Evolutionary conservation across 1,139 yeast genomes (phyloP), one percentile per base, ranked within the genome.

Genomic region (Meyerozyma guilliermondii): DNA sequence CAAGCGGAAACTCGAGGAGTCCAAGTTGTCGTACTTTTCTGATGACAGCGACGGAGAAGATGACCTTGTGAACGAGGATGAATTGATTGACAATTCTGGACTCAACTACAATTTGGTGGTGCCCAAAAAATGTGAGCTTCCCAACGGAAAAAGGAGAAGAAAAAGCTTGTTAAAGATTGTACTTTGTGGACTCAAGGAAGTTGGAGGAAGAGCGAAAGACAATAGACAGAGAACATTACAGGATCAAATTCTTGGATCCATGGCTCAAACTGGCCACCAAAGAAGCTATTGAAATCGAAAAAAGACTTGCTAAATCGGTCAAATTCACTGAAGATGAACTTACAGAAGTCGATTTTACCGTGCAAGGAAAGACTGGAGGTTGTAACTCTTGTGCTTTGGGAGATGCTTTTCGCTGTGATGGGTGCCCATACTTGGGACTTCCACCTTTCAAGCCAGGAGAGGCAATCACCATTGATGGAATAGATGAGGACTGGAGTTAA

Each of bases 371-470:
- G 63, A 80, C 84, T 26, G 97, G 98, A 28, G 96, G 97, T 1
- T 92, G 99, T 68, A 96, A 96, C 17, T 87, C 95, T 9, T 92
- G 99, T 68, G 83, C 98, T 0, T 74, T 92, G 44, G 98, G 99
- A 34, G 98, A 92, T 63, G 98, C 98, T 0, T 92, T 92, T 68
- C 74, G 99, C 58, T 92, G 99, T 64, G 96, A 91, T 55, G 97
- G 98, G 3, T 92, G 99, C 66, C 99, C 98, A 36, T 94, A 82
- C 64, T 71, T 92, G 53, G 98, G 99, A 0, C 74, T 94, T 44
- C 98, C 99, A 8, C 97, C 98, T 5, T 92, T 92, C 76, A 89
- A 88, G 67, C 98, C 98, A 0, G 98, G 98, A 40, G 95, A 92
- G 65, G 83, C 70, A 14, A 65, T 78, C 29, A 74, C 78, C 6